Conservation (phyloP, 2,329 filamentous ascomycete genomes). For the Aureobasidium zeae region DNA sequence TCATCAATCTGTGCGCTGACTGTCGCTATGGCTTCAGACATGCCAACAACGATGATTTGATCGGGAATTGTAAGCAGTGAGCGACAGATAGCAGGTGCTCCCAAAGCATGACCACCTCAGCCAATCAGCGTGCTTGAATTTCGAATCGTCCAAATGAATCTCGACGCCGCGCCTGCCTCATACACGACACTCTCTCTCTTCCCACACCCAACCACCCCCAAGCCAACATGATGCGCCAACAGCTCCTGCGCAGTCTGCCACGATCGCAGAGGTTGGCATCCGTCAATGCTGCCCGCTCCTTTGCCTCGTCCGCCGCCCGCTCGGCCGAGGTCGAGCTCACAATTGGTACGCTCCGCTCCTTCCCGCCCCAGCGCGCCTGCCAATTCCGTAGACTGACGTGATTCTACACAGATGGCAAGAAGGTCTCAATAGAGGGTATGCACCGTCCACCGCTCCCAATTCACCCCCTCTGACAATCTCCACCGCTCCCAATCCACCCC, state of each 20-base stretch:
- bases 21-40: too few species aligned
- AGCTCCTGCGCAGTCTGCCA: constrained; percentile 53
- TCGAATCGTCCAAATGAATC: background rate
- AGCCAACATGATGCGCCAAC: constrained; percentile 52
- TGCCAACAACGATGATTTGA: too few species aligned
- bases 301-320: constrained; percentile 69
- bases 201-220: constrained; percentile 18
- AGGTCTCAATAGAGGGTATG: constrained; percentile 92
- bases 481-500: background rate
- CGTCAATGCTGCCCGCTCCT: constrained; percentile 60
- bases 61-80: too few species aligned
- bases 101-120: background rate
- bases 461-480: background rate
- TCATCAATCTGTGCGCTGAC: too few species aligned
- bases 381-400: constrained; percentile 25
- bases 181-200: constrained; percentile 15
- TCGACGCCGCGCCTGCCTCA: background rate
- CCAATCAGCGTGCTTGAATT: background rate
- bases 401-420: constrained; percentile 76
- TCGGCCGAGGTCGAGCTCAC: constrained; percentile 94
- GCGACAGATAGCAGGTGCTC: too few species aligned
- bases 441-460: background rate
- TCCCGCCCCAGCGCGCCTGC: background rate
- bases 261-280: constrained; percentile 45
- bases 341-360: constrained; percentile 66